A percentile compares a stretch with the other conserved stretches of the same genome.
phyloP scores from a whole-genome alignment of 2,329 filamentous ascomycete species.

The Stachybotrys chartarum region DNA sequence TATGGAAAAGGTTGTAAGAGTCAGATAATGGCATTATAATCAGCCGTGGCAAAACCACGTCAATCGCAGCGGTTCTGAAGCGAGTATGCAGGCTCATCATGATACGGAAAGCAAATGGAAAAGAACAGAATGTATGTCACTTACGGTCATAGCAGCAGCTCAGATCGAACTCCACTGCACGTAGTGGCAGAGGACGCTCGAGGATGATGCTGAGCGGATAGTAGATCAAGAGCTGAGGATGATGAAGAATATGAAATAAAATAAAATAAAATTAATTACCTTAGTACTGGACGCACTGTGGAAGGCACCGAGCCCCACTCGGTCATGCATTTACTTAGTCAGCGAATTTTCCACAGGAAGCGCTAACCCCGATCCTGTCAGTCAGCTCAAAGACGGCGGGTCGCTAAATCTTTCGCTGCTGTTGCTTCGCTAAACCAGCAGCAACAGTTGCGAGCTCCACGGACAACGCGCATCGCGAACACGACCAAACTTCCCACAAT shows the following conservation, averaged over 20 bases:
- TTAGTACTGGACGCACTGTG: too few species aligned
- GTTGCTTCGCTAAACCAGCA: neutral
- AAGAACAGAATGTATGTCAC: constrained; percentile 9
- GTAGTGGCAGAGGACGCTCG: neutral
- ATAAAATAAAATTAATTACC: neutral
- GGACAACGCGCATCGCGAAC: neutral
- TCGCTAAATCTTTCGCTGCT: neutral
- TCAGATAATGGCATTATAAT: constrained; percentile 36
- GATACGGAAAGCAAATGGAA: constrained; percentile 1
- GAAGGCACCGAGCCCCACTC: too few species aligned
- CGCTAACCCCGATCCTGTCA: constrained; percentile 2
- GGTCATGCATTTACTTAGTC: too few species aligned
- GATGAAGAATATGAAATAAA: neutral
- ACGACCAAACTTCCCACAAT: constrained; percentile 25
- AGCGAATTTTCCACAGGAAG: neutral
- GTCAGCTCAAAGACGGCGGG: neutral
- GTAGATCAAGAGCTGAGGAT: neutral
- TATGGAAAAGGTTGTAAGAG: constrained; percentile 1
- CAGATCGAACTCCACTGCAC: neutral
- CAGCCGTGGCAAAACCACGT: constrained; percentile 36
- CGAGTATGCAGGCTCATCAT: constrained; percentile 37
- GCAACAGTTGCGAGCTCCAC: neutral
- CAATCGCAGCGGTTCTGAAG: constrained; percentile 46
- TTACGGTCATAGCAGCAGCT: constrained; percentile 29
- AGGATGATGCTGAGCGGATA: neutral